These are phyloP conservation scores for Colletotrichum falcatum DNA, from an alignment of 2,329 filamentous ascomycete species.

Conservation along the genomic window DNA sequence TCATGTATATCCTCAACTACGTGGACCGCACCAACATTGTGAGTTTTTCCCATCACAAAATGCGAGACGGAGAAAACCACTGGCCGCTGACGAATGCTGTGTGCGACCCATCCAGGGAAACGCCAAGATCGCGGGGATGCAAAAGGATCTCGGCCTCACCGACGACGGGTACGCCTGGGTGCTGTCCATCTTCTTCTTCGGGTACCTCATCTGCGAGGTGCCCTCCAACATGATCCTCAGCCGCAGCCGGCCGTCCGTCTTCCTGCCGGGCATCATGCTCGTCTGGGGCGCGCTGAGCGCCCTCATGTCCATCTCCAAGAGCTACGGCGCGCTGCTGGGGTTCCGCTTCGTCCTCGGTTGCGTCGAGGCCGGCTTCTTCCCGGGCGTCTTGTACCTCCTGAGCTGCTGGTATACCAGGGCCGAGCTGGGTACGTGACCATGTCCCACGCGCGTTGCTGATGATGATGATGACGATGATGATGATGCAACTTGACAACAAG, in stretches of 20 bases:
- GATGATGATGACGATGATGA: too few relatives aligned
- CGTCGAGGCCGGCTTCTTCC: conserved; percentile 64
- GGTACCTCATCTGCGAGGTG: conserved; percentile 65
- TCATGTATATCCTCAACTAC: conserved; percentile 47
- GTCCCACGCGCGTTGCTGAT: too few relatives aligned
- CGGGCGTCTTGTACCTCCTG: conserved; percentile 64
- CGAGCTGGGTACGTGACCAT: conserved; percentile 23
- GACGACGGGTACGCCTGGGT: conserved; percentile 63
- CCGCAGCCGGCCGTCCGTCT: conserved; percentile 61
- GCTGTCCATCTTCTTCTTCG: conserved; percentile 66
- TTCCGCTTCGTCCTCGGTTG: conserved; percentile 61
- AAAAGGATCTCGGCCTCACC: conserved; percentile 57
- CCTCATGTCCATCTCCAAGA: conserved; percentile 62
- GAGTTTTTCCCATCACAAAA: conserved; percentile 35
- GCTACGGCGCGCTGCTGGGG: conserved; percentile 60
- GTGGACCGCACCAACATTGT: conserved; percentile 48
- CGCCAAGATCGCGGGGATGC: conserved; percentile 64
- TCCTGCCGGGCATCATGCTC: conserved; percentile 63
- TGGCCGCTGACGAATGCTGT: background rate
- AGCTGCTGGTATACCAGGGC: conserved; percentile 65
- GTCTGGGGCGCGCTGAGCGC: conserved; percentile 60
- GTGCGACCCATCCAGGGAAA: conserved; percentile 58
- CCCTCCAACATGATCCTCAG: conserved; percentile 66
- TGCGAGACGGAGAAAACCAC: background rate
- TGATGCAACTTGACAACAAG: too few relatives aligned